Evolutionary conservation across 2,329 filamentous ascomycete species (phyloP), one percentile per base, ranked within the genome.

Genomic region (Whalleya microplaca): DNA sequence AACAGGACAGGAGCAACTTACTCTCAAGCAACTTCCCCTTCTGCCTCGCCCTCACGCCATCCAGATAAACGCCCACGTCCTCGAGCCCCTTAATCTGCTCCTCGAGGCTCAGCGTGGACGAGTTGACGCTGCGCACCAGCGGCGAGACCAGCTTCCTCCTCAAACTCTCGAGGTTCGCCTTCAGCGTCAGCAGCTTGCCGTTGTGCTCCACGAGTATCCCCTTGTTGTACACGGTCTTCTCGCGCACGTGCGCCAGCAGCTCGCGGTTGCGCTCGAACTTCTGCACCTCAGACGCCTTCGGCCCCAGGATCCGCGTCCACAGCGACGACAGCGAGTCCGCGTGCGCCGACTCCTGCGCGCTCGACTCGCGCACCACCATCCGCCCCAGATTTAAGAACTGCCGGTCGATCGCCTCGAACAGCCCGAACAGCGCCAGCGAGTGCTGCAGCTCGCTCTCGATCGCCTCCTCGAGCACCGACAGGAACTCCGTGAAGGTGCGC

Each of bases 201-300:
- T 96, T 95, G 73, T 97, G 93, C 66, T 92, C 89, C 62, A 95
- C 86, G 8, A 98, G 82, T 37, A 96, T 83, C 61, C 87, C 85
- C 75, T 97, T 97, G 77, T 97, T 96, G 59, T 86, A 84, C 21
- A 96, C 86, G 1, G 93, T 96, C 67, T 89, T 90, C 56, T 89
- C 85, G 61, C 92, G 87, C 54, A 98, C 89, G 63, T 88, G 89
- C 48, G 82, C 84, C 21, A 98, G 84, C 0, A 97, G 80, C 48
- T 86, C 82, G 60, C 89, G 88, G 78, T 98, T 98, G 75, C 90
- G 91, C 72, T 96, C 92, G 74, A 92, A 97, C 73, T 97, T 97
- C 70, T 86, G 84, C n/a, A 96, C 81, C 63, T 88, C 83, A 44
- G 81, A 81, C 7, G 89, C 86, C 67, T 90, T 89, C 41, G 89